Percentiles rank a stretch among this genome's conserved stretches.
These are phyloP conservation scores for Filobasidium floriforme DNA, from an alignment of 768 basidiomycete genomes.

Conservation along the genomic window DNA sequence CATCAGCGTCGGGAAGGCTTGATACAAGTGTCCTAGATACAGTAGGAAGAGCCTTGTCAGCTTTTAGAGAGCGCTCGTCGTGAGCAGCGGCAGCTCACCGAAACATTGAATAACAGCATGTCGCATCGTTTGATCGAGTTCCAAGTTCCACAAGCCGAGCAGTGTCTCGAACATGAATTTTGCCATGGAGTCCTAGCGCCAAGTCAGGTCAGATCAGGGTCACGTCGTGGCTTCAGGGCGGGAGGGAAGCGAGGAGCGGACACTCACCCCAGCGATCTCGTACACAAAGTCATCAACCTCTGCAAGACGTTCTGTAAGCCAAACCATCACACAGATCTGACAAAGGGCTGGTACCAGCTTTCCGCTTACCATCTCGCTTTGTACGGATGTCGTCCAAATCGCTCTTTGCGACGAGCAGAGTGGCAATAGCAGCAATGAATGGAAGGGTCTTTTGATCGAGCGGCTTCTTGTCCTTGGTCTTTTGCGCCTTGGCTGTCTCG, in stretches of 20 bases:
- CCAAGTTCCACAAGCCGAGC: slow-evolving; percentile 64
- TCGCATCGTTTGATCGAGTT: slow-evolving; percentile 55
- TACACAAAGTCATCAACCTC: not conserved
- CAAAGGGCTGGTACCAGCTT: not conserved
- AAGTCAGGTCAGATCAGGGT: too few species aligned
- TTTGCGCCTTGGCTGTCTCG: slow-evolving; percentile 51
- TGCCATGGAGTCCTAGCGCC: slow-evolving; percentile 58
- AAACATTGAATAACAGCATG: slow-evolving; percentile 76
- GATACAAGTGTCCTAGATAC: slow-evolving; percentile 72
- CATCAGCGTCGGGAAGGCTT: slow-evolving; percentile 85
- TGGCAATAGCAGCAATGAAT: slow-evolving; percentile 71
- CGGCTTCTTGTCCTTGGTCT: slow-evolving; percentile 16
- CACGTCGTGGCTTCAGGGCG: too few species aligned
- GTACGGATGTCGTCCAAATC: slow-evolving; percentile 69
- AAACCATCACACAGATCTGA: not conserved
- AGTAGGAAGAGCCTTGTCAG: slow-evolving; percentile 11
- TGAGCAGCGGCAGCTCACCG: slow-evolving; percentile 51
- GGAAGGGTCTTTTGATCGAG: slow-evolving; percentile 31
- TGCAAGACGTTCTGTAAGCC: not conserved
- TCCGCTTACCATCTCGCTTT: slow-evolving; percentile 55
- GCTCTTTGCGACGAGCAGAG: slow-evolving; percentile 79
- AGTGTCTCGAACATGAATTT: slow-evolving; percentile 73
- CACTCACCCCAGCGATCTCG: not conserved
- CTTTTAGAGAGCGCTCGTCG: not conserved
- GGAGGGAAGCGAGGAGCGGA: not conserved